These are phyloP conservation scores for Fusarium continuum DNA, from an alignment of 2,329 filamentous ascomycete species.

Conservation along the genomic window DNA sequence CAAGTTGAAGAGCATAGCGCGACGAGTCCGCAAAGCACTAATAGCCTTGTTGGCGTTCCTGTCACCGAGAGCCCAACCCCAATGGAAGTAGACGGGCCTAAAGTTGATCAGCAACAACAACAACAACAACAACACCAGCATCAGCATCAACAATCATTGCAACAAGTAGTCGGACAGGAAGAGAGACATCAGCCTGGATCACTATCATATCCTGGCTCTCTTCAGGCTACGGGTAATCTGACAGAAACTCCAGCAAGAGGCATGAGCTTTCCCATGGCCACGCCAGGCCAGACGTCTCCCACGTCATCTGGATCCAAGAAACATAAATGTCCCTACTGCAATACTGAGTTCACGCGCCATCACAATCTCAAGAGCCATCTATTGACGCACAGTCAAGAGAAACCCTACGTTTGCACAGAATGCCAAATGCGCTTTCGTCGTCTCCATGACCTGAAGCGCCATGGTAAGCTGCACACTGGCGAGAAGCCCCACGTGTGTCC, in stretches of 20 bases:
- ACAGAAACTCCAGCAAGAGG: conserved; percentile 58
- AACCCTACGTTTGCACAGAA: conserved; percentile 93
- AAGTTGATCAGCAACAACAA: conserved; percentile 24
- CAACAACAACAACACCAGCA: conserved; percentile 46
- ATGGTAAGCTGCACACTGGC: conserved; percentile 95
- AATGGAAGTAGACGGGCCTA: conserved; percentile 61
- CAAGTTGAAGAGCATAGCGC: conserved; percentile 53
- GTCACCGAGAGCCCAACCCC: conserved; percentile 62
- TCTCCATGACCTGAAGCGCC: conserved; percentile 93
- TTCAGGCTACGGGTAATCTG: conserved; percentile 55
- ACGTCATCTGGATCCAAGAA: conserved; percentile 77
- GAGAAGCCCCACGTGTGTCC: conserved; percentile 95
- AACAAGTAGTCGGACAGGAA: conserved; percentile 59
- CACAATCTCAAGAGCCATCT: conserved; percentile 98
- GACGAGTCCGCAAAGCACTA: conserved; percentile 56
- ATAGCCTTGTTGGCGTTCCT: conserved; percentile 53
- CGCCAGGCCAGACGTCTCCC: conserved; percentile 57
- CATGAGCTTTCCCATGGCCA: conserved; percentile 67
- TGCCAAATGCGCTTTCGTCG: conserved; percentile 92
- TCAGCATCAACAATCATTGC: conserved; percentile 48
- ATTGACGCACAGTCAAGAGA: conserved; percentile 97
- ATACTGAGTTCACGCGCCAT: conserved; percentile 95
- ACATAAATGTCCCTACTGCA: conserved; percentile 96
- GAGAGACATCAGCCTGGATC: conserved; percentile 61
- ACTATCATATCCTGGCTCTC: conserved; percentile 64